Evolutionary conservation across 2,329 filamentous ascomycete genomes (phyloP).

Genomic region (Neofusicoccum ribis): DNA sequence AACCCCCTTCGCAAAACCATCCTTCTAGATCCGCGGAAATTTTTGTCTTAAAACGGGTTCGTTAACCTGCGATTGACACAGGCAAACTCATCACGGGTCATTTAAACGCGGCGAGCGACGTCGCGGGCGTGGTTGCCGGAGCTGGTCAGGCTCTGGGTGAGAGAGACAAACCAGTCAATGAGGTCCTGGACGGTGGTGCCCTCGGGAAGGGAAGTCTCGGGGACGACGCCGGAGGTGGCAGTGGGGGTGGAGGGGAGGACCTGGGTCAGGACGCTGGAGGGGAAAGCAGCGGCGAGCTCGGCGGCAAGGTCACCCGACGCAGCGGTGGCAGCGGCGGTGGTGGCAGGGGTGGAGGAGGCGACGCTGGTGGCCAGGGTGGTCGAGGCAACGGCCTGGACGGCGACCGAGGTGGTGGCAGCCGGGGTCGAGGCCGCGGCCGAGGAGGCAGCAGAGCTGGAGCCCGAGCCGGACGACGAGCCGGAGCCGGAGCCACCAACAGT

Average conservation of each 20-base stretch:
- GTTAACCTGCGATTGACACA: background rate
- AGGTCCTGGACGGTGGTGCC: constrained; percentile 14
- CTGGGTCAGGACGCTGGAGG: constrained; percentile 13
- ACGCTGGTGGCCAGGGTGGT: constrained; percentile 13
- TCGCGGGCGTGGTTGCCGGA: constrained; percentile 71
- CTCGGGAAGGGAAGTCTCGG: background rate
- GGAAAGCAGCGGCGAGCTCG: constrained; percentile 8
- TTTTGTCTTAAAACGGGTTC: background rate
- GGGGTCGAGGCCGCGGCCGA: constrained; percentile 5
- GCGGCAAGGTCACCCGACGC: background rate
- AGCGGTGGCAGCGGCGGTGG: constrained; percentile 2
- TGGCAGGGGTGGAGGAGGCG: background rate
- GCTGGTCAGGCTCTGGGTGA: constrained; percentile 65
- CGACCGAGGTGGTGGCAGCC: constrained; percentile 2
- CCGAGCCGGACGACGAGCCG: constrained; percentile 22
- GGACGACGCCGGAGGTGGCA: background rate
- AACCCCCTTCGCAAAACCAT: background rate
- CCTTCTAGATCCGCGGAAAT: background rate
- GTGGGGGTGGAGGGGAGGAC: constrained; percentile 2
- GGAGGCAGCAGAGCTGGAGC: constrained; percentile 12
- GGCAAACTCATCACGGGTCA: background rate
- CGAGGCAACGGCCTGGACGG: background rate
- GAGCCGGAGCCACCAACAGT: constrained; percentile 40
- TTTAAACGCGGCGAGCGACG: constrained; percentile 52
- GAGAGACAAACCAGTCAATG: constrained; percentile 15